Percentiles rank a stretch among this genome's conserved stretches.
phyloP scores from a whole-genome alignment of 352 stramenopile species.

The Phytophthora uliginosa region DNA sequence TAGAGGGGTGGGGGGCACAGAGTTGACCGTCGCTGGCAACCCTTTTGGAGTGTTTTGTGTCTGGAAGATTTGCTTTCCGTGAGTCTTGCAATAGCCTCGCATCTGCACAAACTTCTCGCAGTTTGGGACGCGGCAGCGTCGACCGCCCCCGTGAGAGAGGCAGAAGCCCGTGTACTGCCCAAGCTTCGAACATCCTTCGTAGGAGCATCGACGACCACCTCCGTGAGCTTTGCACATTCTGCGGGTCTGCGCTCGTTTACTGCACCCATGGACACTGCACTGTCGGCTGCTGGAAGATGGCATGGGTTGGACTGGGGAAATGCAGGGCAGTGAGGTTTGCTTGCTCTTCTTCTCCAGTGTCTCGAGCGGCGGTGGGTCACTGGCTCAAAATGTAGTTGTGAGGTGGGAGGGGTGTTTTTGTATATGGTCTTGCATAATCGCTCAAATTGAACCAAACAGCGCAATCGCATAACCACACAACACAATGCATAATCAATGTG shows the following conservation, averaged over 20 bases:
- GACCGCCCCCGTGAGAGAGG: slow-evolving; percentile 73
- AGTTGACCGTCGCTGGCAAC: neutral
- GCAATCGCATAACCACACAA: neutral
- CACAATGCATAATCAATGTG: neutral
- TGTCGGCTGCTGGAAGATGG: slow-evolving; percentile 17
- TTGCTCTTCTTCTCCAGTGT: too few relatives aligned
- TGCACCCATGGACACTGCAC: slow-evolving; percentile 61
- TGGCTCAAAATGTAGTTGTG: neutral
- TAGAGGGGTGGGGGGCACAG: neutral
- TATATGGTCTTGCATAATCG: neutral
- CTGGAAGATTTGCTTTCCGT: slow-evolving; percentile 47
- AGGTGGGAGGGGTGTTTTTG: neutral
- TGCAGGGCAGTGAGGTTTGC: too few relatives aligned
- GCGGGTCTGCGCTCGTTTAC: slow-evolving; percentile 78
- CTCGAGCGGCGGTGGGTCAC: neutral
- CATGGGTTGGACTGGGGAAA: neutral
- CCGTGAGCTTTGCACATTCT: slow-evolving; percentile 83
- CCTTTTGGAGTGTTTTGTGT: neutral
- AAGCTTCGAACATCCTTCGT: slow-evolving; percentile 67
- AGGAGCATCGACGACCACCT: slow-evolving; percentile 67
- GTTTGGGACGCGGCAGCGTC: slow-evolving; percentile 59
- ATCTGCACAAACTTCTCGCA: slow-evolving; percentile 85
- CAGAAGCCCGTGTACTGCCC: slow-evolving; percentile 78
- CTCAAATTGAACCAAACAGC: neutral
- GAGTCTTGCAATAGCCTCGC: slow-evolving; percentile 77